Base-by-base conservation (phyloP, 1,139 yeast genomes). In the Nadsonia commutata region DNA sequence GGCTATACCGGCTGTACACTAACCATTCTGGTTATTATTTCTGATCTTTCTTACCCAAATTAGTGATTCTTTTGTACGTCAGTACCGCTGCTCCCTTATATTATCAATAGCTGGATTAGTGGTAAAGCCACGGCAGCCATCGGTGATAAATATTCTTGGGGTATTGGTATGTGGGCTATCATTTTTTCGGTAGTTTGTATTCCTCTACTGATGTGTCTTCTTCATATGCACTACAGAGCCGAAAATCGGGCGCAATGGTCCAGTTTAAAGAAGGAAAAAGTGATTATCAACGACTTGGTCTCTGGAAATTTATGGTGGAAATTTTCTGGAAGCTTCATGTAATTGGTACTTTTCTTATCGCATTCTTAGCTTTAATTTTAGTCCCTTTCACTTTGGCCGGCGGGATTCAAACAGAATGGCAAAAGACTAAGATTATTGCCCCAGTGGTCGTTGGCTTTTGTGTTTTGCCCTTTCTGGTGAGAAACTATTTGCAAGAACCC, bases 131-230 rank as follows among this genome's bases (percentile, higher is more conserved):
- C 73, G 9, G 51, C 56, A 3, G 66, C 61, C 9, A 57, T 64
- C 36, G 67, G 64, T 43, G 49, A 53, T 37, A 54, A 65, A 38
- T 80, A 90, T 90, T 68, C 73, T 36, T 80, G 79, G 76, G 78
- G 79, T 52, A 76, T 80, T 52, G 88, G 80, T 37, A 79, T 80
- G 72, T 81, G 83, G 82, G 86, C 86, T 1, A 77, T 79, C 55
- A 78, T 81, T 48, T 70, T 78, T 64, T 88, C 90, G 21, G 65
- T 79, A 31, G 57, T 74, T 4, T 67, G 78, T 52, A 46, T 80
- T 18, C 90, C 90, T 20, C 61, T 80, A 45, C 52, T 41, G 9
- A 37, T 49, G 9, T 71, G 79, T 52, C 64, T 76, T 53, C 36
- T 68, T 9, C 80, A 78, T 57, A 77, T 79, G 80, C 57, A 68